Base-by-base conservation (phyloP, 768 basidiomycete genomes). In the Galerina marginata region DNA sequence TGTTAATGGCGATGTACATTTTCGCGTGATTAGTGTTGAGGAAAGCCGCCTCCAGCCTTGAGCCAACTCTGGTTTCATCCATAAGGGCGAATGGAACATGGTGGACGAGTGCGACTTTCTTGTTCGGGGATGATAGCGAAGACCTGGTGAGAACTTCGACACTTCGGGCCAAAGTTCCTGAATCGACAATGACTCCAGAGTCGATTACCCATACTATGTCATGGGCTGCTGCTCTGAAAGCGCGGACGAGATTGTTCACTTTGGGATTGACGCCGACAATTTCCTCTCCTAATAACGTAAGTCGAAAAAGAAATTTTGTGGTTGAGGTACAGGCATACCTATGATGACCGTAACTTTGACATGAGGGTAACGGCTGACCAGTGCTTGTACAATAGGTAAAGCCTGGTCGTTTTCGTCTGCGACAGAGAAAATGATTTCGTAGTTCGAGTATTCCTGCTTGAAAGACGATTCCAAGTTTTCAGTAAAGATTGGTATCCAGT, bases 201-300 rank as follows among this genome's bases (percentile, higher is more conserved):
- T 99, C 97, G 51, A 99, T 82, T 33, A 99, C 91, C 96, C 96
- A 99, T 51, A 99, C 77, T 50, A 99, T 91, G 69, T 99, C 95
- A 70, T 97, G 81, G 56, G 82, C 77, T 0, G 96, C 97, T 69
- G 86, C 77, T 46, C 81, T 80, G 72, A 95, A 98, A 12, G 96
- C 84, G 37, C 88, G 87, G 62, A 95, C 82, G 48, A 99, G 88
- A 74, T 99, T 99, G 79, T 98, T 98, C 67, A 99, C 90, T 81
- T 99, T 99, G 0, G 97, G 97, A 67, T 99, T 99, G 26, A 93
- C 88, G 5, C 96, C 96, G 16, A 96, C 90, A 47, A 83, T 72
- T 62, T 92, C 88, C 68, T 93, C 89, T 49, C 94, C 95, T 95
- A 65, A 5, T 46, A 38, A 50, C 10, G 16, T 46, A 14, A 60